Percentiles rank a stretch among this genome's conserved stretches.
Evolutionary conservation across 345 rosid species (phyloP).

Genomic region (Crucihimalaya himalaica): DNA sequence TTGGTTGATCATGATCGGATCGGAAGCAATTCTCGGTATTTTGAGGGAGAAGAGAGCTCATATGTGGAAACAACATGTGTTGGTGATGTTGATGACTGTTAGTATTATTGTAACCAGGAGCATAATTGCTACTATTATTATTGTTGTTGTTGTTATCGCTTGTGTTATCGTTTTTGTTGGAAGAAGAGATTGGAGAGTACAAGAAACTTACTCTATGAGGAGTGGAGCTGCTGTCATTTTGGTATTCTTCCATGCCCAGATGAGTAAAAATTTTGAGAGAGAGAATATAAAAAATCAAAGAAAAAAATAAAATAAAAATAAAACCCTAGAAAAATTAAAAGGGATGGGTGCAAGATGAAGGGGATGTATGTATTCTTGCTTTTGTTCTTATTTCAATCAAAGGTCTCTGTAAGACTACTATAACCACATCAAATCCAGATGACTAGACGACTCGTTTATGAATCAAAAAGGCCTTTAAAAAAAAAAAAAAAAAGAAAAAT

Average conservation of each 20-base stretch:
- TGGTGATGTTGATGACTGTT: slow-evolving; percentile 30
- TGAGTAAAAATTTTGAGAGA: slow-evolving; percentile 20
- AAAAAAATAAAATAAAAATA: slow-evolving; percentile 11
- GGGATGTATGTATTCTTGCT: slow-evolving; percentile 34
- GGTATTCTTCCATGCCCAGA: slow-evolving; percentile 74
- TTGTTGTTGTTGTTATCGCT: slow-evolving; percentile 12
- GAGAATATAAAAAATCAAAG: slow-evolving; percentile 27
- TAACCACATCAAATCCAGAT: slow-evolving; percentile 44
- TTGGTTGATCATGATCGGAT: slow-evolving; percentile 49
- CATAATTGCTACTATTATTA: slow-evolving; percentile 39
- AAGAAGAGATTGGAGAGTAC: slow-evolving; percentile 60
- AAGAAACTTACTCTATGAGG: slow-evolving; percentile 70
- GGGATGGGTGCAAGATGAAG: slow-evolving; percentile 17
- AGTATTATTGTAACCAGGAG: slow-evolving; percentile 31
- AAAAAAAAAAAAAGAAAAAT: background rate
- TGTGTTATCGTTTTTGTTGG: slow-evolving; percentile 53
- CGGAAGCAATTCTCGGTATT: slow-evolving; percentile 54
- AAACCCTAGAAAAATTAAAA: slow-evolving; percentile 37
- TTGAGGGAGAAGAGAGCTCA: slow-evolving; percentile 45
- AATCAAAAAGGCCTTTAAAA: slow-evolving; percentile 17
- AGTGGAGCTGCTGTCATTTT: slow-evolving; percentile 58
- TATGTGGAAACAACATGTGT: slow-evolving; percentile 43
- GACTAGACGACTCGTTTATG: slow-evolving; percentile 38
- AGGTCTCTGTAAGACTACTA: slow-evolving; percentile 41
- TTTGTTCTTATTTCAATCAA: slow-evolving; percentile 42